phyloP scores from a whole-genome alignment of 257 asterid genomes.

The Paulownia fortunei region DNA sequence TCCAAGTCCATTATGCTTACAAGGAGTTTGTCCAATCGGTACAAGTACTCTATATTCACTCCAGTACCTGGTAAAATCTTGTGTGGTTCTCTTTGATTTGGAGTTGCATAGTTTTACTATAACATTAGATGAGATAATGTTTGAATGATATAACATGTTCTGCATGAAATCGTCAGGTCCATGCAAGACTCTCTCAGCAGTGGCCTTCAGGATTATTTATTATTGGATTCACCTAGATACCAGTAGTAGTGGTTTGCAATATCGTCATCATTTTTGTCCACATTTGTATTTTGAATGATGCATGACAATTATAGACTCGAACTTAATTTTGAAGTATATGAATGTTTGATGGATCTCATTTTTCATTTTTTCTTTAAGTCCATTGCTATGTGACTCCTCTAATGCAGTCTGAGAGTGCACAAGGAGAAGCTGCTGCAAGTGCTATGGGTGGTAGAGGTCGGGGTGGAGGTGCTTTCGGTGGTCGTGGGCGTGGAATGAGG shows the following conservation, averaged over 20 bases:
- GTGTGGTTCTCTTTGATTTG: background rate
- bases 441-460: constrained; percentile 85
- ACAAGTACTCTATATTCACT: background rate
- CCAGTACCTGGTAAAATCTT: background rate
- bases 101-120: background rate
- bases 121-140: background rate
- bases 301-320: background rate
- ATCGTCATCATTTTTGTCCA: background rate
- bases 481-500: constrained; percentile 88
- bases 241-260: background rate
- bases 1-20: background rate
- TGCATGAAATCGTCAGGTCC: background rate
- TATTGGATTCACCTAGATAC: background rate
- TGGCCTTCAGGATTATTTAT: background rate
- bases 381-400: background rate
- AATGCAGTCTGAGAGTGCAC: constrained; percentile 89
- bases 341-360: background rate
- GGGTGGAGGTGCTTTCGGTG: constrained; percentile 58
- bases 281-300: background rate
- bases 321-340: background rate
- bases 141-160: background rate
- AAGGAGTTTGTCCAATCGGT: background rate
- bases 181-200: background rate
- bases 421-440: constrained; percentile 85
- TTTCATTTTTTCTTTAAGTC: too few relatives aligned